Evolutionary conservation across 345 rosid species (phyloP), one percentile per base, ranked within the genome.

Genomic region (Pseudoturritis turrita): DNA sequence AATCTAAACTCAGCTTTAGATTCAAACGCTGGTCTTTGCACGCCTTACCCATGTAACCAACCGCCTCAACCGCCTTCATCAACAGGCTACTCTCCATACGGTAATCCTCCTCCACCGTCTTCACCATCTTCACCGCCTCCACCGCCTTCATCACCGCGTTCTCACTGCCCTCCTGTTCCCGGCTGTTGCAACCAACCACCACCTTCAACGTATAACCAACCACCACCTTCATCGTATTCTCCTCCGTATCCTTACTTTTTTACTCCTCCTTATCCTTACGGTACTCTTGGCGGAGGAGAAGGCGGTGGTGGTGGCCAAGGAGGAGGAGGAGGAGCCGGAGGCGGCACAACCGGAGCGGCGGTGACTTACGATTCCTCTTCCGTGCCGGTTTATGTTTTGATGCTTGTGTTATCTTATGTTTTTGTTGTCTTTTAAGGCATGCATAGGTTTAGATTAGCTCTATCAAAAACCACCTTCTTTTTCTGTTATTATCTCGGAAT

Each of bases 31-130:
- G 53, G 15, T 29, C 44, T 61, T 1, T 75, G 79, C 64, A 43
- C 71, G 64, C 79, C 79, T 70, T 76, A 76, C 67, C 79, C 79
- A 70, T 76, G 79, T 47, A 70, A 76, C 49, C 79, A 76, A 63
- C 79, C 79, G 29, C 71, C 77, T 64, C 77, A 73, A 45, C 65
- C 65, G 3, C 79, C 75, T 53, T 68, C 69, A 14, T 68, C 78
- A 23, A 21, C 73, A 23, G 73, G 73, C 31, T 67, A 67, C 69
- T 31, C 47, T 29, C 78, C 74, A 26, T 68, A 62, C 15, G 75
- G 70, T 62, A 60, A 22, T 36, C 75, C 79, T 52, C 79, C 79
- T 54, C 44, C 75, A 63, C 50, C 57, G 0, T 8, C 61, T 28
- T 10, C 50, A 18, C 19, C 11, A 10, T 6, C 71, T n/a, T 33